A percentile compares a stretch with the other conserved stretches of the same genome.
phyloP scores from a whole-genome alignment of 202 grass and related monocot genomes.

The Setaria viridis region DNA sequence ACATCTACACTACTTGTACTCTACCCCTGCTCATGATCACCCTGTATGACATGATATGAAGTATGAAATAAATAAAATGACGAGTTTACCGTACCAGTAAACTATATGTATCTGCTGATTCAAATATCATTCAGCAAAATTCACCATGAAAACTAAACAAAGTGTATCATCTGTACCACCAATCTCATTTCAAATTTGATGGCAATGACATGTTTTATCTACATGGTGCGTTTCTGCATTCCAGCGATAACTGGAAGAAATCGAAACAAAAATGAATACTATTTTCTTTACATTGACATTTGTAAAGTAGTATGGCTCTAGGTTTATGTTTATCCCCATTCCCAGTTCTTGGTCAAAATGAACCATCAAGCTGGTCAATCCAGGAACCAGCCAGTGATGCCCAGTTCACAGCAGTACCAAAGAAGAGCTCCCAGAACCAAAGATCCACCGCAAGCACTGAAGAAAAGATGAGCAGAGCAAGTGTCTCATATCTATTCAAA shows the following conservation, averaged over 20 bases:
- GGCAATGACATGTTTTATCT: conserved; percentile 37
- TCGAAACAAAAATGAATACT: conserved; percentile 13
- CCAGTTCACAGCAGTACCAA: conserved; percentile 55
- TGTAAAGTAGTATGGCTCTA: conserved; percentile 25
- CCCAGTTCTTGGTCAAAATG: conserved; percentile 36
- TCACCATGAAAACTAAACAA: background rate
- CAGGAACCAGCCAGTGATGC: conserved; percentile 75
- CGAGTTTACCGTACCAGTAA: background rate
- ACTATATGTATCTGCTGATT: background rate
- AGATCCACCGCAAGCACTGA: conserved; percentile 79
- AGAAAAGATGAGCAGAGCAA: conserved; percentile 83
- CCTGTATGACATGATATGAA: conserved; percentile 16
- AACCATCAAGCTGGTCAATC: conserved; percentile 43
- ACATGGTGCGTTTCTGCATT: conserved; percentile 19
- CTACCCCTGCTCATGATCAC: background rate
- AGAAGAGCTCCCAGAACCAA: conserved; percentile 87
- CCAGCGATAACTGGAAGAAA: conserved; percentile 9
- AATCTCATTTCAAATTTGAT: conserved; percentile 25
- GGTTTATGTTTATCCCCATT: background rate
- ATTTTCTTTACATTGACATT: conserved; percentile 30
- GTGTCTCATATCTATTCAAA: conserved; percentile 81
- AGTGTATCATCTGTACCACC: conserved; percentile 7
- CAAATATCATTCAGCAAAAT: background rate
- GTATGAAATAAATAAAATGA: conserved; percentile 37
- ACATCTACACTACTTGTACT: background rate